phyloP scores from a whole-genome alignment of 257 asterid species.

The Nicotiana paniculata region DNA sequence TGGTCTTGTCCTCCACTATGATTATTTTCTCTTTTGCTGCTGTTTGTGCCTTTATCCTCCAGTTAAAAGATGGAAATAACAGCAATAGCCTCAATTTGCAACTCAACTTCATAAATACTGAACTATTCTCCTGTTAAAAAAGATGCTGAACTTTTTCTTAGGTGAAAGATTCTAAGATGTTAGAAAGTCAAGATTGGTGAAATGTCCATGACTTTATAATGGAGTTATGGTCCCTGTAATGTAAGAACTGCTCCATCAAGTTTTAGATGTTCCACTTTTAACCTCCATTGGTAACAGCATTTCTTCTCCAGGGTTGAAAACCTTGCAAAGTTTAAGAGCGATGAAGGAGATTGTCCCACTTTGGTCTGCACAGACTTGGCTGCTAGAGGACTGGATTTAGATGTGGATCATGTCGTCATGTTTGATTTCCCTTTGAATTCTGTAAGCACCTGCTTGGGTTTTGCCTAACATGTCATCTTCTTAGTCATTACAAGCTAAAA shows the following conservation, averaged over 20 bases:
- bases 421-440: conserved; percentile 92
- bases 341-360: conserved; percentile 96
- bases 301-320: conserved; percentile 57
- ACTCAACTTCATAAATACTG: neutral
- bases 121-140: no score
- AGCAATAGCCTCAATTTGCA: neutral
- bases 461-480: neutral
- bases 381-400: conserved; percentile 98
- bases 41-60: neutral
- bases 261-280: conserved; percentile 2
- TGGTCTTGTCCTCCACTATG: neutral
- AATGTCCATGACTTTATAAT: neutral
- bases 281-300: conserved; percentile 6
- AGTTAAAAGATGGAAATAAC: neutral
- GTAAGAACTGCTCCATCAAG: neutral
- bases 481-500: neutral
- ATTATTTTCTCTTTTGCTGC: neutral
- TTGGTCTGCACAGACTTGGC: conserved; percentile 98
- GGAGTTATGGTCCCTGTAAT: neutral
- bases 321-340: conserved; percentile 71
- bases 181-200: neutral
- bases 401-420: conserved; percentile 97
- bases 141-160: neutral
- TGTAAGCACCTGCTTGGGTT: conserved; percentile 38
- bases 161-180: neutral